phyloP scores from a whole-genome alignment of 2,329 filamentous ascomycete genomes.

The Aspergillus sp. region DNA sequence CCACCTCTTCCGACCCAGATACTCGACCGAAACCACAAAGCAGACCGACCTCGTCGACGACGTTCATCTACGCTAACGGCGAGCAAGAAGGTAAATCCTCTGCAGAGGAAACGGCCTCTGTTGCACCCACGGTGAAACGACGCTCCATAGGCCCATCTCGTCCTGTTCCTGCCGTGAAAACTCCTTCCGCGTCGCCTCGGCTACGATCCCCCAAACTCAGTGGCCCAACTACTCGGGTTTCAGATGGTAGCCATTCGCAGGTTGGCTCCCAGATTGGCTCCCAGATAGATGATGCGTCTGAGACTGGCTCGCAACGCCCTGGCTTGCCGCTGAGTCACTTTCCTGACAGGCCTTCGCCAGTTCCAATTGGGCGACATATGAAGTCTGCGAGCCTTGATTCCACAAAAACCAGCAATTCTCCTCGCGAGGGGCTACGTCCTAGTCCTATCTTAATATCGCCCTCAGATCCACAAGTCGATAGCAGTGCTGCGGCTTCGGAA shows the following conservation, averaged over 20 bases:
- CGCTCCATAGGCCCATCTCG: constrained; percentile 28
- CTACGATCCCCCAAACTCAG: constrained; percentile 25
- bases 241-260: constrained; percentile 11
- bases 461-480: constrained; percentile 14
- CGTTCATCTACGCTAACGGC: constrained; percentile 36
- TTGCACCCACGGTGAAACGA: constrained; percentile 14
- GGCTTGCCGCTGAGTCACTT: constrained; percentile 15
- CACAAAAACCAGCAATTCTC: constrained; percentile 8
- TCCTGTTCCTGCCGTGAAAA: constrained; percentile 14
- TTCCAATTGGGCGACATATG: constrained; percentile 18
- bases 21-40: constrained; percentile 18
- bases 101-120: constrained; percentile 14
- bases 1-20: constrained; percentile 36
- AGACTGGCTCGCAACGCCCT: constrained; percentile 13
- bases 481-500: constrained; percentile 16
- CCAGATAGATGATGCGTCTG: constrained; percentile 16
- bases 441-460: constrained; percentile 28
- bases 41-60: constrained; percentile 22
- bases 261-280: constrained; percentile 11
- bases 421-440: constrained; percentile 20
- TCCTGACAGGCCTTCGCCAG: constrained; percentile 10
- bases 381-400: constrained; percentile 33
- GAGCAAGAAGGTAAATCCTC: constrained; percentile 20
- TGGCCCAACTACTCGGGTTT: constrained; percentile 18
- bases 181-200: constrained; percentile 22